A percentile compares a stretch with the other conserved stretches of the same genome.
These are phyloP conservation scores for Penicillium egyptiacum DNA, from an alignment of 495 filamentous ascomycete species.

Conservation along the genomic window DNA sequence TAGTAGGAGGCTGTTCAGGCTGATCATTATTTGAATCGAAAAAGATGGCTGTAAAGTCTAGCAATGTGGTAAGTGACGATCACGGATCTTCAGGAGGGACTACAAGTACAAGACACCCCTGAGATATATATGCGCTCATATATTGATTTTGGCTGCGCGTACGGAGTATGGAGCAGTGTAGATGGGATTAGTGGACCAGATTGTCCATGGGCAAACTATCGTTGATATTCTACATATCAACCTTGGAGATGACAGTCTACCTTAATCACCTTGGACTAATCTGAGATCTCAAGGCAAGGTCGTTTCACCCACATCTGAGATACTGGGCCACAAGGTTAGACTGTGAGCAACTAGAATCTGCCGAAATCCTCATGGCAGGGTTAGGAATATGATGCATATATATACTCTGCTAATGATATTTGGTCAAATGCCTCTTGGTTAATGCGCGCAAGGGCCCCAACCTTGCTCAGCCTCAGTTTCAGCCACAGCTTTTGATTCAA, in stretches of 20 bases:
- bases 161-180: background rate
- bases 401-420: background rate
- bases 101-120: background rate
- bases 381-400: background rate
- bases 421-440: background rate
- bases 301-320: background rate
- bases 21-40: conserved; percentile 2
- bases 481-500: background rate
- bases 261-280: background rate
- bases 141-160: background rate
- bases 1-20: background rate
- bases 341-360: background rate
- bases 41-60: conserved; percentile 1
- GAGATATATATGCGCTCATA: background rate
- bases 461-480: background rate
- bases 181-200: background rate
- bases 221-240: conserved; percentile 1
- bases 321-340: background rate
- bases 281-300: background rate
- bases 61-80: conserved; percentile 4
- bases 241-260: no score
- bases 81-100: background rate
- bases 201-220: background rate
- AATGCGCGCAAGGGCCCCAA: background rate
- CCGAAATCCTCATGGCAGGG: background rate